Evolutionary conservation across 176 grass and related monocot genomes (phyloP).

Genomic region (Oryza meridionalis): DNA sequence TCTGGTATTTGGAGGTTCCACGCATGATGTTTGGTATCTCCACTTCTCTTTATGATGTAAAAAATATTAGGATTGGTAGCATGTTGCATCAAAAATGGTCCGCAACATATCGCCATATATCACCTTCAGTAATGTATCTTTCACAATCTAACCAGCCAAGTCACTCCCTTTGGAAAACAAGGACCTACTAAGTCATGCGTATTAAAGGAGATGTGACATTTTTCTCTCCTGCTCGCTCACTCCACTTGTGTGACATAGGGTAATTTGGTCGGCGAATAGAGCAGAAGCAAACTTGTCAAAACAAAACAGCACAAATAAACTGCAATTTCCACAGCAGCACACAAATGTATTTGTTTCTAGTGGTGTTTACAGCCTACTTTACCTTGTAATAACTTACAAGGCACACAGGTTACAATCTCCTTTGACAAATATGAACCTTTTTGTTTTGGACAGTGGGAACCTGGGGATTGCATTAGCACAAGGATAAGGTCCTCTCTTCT

Average conservation of each 20-base stretch:
- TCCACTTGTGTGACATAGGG: not conserved
- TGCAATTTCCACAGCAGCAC: not conserved
- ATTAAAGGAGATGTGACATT: not conserved
- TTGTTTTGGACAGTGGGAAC: not conserved
- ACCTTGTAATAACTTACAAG: not conserved
- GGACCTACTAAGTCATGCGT: slow-evolving; percentile 20
- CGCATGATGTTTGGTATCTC: not conserved
- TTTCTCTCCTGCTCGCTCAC: slow-evolving; percentile 2
- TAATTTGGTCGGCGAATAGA: not conserved
- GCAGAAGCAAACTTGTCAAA: not conserved
- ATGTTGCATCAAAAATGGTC: slow-evolving; percentile 28
- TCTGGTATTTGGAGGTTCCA: not conserved
- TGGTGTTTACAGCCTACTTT: not conserved
- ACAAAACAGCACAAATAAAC: not conserved
- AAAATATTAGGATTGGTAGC: slow-evolving; percentile 2
- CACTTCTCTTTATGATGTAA: not conserved
- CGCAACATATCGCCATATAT: not conserved
- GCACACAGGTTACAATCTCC: not conserved
- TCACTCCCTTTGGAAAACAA: slow-evolving; percentile 26
- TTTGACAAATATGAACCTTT: not conserved
- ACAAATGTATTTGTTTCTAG: slow-evolving; percentile 1
- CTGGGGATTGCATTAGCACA: not conserved
- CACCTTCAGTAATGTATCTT: slow-evolving; percentile 19
- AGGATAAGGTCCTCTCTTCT: slow-evolving; percentile 4
- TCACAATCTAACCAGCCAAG: not conserved